These are phyloP conservation scores for Coprinellus micaceus DNA, from an alignment of 768 basidiomycete species.

Conservation along the genomic window DNA sequence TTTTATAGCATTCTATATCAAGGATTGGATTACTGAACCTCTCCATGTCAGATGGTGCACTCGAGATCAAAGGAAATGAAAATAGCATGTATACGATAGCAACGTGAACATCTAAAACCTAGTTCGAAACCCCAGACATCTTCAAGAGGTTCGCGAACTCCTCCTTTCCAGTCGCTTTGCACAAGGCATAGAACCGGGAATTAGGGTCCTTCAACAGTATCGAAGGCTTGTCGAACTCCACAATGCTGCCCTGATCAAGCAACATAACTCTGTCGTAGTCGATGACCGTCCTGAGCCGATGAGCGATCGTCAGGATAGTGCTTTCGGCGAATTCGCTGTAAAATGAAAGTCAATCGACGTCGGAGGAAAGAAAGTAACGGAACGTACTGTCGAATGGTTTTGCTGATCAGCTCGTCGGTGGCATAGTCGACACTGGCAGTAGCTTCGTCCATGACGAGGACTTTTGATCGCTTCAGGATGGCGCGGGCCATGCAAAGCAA, in stretches of 20 bases:
- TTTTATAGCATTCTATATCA: too few species aligned
- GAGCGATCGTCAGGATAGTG: slow-evolving; percentile 84
- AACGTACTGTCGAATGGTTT: slow-evolving; percentile 74
- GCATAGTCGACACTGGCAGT: slow-evolving; percentile 82
- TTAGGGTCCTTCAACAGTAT: slow-evolving; percentile 49
- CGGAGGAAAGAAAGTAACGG: neutral
- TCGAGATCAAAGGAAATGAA: too few species aligned
- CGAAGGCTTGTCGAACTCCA: slow-evolving; percentile 68
- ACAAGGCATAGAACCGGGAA: slow-evolving; percentile 65
- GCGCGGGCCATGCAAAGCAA: slow-evolving; percentile 84
- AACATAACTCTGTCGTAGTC: slow-evolving; percentile 82
- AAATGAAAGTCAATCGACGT: neutral
- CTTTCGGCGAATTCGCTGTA: slow-evolving; percentile 73
- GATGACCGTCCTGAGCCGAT: slow-evolving; percentile 74
- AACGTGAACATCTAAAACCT: too few species aligned
- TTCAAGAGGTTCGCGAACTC: slow-evolving; percentile 68
- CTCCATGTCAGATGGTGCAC: too few species aligned
- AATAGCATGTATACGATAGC: too few species aligned
- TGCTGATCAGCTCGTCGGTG: slow-evolving; percentile 82
- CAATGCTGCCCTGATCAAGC: slow-evolving; percentile 73
- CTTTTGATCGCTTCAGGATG: slow-evolving; percentile 71
- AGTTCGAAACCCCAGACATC: slow-evolving; percentile 56
- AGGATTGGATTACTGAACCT: too few species aligned
- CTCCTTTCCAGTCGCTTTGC: slow-evolving; percentile 68
- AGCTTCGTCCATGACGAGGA: slow-evolving; percentile 85